Base-by-base conservation (phyloP, 176 grass and related monocot genomes). In the Canna indica region DNA sequence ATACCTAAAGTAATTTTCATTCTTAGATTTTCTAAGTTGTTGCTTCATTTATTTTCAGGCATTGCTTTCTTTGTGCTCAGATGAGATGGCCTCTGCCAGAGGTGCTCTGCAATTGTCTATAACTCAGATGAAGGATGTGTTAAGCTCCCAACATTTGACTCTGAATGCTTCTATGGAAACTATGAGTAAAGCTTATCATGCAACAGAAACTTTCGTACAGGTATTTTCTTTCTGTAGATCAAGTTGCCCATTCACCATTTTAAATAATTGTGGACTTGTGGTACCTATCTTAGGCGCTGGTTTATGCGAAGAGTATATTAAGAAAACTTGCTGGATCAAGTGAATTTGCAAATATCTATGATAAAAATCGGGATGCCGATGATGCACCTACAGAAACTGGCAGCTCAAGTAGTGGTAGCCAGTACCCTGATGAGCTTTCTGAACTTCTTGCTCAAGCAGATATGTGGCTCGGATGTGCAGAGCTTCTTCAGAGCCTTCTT, bases 181-280 rank as follows among this genome's bases (percentile, higher is more conserved):
- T 64, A 75, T 91, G 71, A 82, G 85, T 35, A 81, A 84, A 44
- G 86, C 81, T 73, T 96, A 96, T 90, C 84, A 96, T 71, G 93
- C 93, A 18, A 96, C 88, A 0, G 93, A 96, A 88, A 87, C 88
- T 79, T 96, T 91, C 81, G 93, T 91, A 56, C 93, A 96, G 92
- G 92, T 96, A 88, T 72, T 71, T 76, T 41, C 4, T 14, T 26
- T 64, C 15, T 75, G 63, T 78, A 20, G 47, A 83, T 41, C 27
- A 72, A 41, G 38, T 77, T 79, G 67, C 24, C 63, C 76, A 39
- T 75, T 77, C 58, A 24, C 46, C 5, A 72, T 54, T 25, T 35
- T 64, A n/a, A 73, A 74, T 25, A 70, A 82, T 61, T 59, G 73
- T 73, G 77, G 52, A 70, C 79, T 61, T 59, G 73, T 73, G 77